phyloP scores from a whole-genome alignment of 352 stramenopile species.

The Pythium folliculosum region DNA sequence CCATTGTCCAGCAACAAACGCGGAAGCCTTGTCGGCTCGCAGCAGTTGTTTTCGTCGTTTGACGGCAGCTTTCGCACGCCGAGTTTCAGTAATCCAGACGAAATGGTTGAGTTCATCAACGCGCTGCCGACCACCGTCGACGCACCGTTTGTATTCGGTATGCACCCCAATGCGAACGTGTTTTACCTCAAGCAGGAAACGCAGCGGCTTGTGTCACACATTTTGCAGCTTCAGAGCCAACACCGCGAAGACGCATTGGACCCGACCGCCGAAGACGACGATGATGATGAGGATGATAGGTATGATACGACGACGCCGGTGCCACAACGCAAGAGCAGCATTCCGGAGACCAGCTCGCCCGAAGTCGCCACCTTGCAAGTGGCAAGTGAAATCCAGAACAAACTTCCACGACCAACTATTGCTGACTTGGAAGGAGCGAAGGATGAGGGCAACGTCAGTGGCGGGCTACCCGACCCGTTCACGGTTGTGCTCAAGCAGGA shows the following conservation, averaged over 20 bases:
- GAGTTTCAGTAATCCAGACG: slow-evolving; percentile 36
- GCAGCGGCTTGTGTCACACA: slow-evolving; percentile 37
- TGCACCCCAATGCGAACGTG: slow-evolving; percentile 81
- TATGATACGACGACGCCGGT: neutral
- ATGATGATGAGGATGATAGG: slow-evolving; percentile 6
- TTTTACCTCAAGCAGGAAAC: slow-evolving; percentile 65
- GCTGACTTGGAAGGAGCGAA: neutral
- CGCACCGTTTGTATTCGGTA: slow-evolving; percentile 72
- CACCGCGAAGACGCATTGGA: slow-evolving; percentile 2
- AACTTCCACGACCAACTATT: slow-evolving; percentile 9
- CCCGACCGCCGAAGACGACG: neutral
- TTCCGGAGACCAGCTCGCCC: neutral
- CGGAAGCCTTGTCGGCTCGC: neutral
- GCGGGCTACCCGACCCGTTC: slow-evolving; percentile 43
- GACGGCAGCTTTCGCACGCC: slow-evolving; percentile 47
- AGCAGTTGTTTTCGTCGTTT: slow-evolving; percentile 28
- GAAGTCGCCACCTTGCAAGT: slow-evolving; percentile 20
- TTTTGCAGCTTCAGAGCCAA: slow-evolving; percentile 45
- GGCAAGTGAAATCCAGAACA: slow-evolving; percentile 27
- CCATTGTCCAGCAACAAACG: neutral
- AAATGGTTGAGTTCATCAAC: slow-evolving; percentile 59
- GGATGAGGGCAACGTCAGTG: neutral
- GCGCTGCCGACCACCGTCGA: slow-evolving; percentile 42
- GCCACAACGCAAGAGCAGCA: neutral
- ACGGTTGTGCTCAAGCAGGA: slow-evolving; percentile 70